Evolutionary conservation across 768 basidiomycete genomes (phyloP).

Genomic region (Austroboletus festivus): DNA sequence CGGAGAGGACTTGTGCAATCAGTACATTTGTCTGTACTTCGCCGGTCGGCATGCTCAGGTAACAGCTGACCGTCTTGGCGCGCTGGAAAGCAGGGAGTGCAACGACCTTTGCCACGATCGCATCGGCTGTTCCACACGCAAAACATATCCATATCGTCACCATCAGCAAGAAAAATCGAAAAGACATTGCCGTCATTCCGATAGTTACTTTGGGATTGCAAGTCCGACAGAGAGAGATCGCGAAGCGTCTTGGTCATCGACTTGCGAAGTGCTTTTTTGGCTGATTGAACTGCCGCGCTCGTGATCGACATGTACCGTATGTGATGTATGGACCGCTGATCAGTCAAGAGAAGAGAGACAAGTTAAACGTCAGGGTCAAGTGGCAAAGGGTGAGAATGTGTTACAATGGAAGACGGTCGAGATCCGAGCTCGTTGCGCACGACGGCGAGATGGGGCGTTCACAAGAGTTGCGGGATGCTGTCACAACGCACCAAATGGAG

Average conservation of each 20-base stretch:
- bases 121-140: conserved; percentile 20
- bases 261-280: conserved; percentile 59
- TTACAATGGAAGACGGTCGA: too few relatives aligned
- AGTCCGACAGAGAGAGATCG: conserved; percentile 38
- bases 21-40: conserved; percentile 62
- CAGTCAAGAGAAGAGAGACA: too few relatives aligned
- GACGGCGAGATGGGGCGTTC: too few relatives aligned
- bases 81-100: conserved; percentile 48
- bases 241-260: conserved; percentile 44
- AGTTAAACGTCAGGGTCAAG: too few relatives aligned
- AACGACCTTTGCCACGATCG: conserved; percentile 46
- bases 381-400: too few relatives aligned
- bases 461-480: too few relatives aligned
- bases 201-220: conserved; percentile 60
- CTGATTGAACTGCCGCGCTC: conserved; percentile 20
- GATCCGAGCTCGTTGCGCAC: too few relatives aligned
- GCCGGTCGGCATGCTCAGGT: conserved; percentile 73
- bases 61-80: conserved; percentile 62
- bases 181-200: neutral
- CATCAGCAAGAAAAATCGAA: neutral
- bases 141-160: neutral
- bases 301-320: conserved; percentile 32
- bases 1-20: conserved; percentile 48
- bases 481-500: too few relatives aligned
- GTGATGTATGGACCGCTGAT: too few relatives aligned